Evolutionary conservation across 108 stramenopile species (phyloP).

Genomic region (Nannochloropsis granulata): DNA sequence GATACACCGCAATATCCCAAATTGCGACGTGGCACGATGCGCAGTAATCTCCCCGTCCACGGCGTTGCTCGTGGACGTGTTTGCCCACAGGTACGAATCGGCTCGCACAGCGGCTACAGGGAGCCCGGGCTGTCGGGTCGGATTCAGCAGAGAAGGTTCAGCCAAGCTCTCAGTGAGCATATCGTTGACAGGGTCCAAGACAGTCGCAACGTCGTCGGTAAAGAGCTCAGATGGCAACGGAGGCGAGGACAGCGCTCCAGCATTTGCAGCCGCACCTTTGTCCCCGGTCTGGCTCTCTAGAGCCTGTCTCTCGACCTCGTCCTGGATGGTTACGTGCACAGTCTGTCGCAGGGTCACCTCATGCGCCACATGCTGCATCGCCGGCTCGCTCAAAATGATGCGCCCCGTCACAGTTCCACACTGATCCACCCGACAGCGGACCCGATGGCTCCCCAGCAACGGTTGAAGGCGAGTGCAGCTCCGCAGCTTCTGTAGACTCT

Average conservation of each 20-base stretch:
- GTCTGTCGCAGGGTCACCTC: not conserved
- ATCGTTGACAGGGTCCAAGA: not conserved
- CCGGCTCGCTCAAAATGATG: not conserved
- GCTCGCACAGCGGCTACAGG: not conserved
- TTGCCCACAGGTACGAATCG: not conserved
- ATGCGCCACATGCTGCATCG: not conserved
- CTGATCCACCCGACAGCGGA: not conserved
- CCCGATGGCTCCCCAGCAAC: not conserved
- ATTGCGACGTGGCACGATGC: not conserved
- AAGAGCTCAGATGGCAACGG: not conserved
- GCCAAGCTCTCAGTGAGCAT: not conserved
- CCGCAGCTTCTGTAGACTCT: not conserved
- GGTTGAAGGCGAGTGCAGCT: not conserved
- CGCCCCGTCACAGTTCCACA: not conserved
- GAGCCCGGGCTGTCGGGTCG: not conserved
- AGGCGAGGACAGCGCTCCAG: not conserved
- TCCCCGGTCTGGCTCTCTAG: not conserved
- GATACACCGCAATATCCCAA: not conserved
- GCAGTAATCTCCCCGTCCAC: not conserved
- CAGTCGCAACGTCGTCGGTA: not conserved
- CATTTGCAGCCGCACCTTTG: too few relatives aligned
- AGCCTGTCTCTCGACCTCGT: not conserved
- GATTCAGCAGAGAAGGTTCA: not conserved
- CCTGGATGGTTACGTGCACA: not conserved
- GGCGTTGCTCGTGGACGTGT: not conserved